Evolutionary conservation across 2,329 filamentous ascomycete genomes (phyloP).

Genomic region (Davidsoniella virescens): DNA sequence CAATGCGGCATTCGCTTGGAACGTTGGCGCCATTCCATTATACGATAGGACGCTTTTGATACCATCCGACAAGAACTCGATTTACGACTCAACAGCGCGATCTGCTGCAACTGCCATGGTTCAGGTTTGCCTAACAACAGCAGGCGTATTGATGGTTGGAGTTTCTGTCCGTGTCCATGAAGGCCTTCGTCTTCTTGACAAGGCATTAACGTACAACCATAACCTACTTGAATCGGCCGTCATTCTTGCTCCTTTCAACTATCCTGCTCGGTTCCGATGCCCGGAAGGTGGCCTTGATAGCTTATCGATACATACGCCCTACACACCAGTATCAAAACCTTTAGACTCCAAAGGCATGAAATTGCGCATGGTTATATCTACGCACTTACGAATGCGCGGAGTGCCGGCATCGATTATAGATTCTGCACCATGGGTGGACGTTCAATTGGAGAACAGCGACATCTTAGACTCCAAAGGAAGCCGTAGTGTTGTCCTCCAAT

Average conservation of each 20-base stretch:
- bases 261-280: slow-evolving; percentile 4
- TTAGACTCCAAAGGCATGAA: slow-evolving; percentile 25
- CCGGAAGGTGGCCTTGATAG: slow-evolving; percentile 4
- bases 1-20: background rate
- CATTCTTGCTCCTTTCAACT: slow-evolving; percentile 38
- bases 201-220: slow-evolving; percentile 25
- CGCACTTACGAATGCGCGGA: slow-evolving; percentile 33
- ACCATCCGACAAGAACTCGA: slow-evolving; percentile 19
- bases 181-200: slow-evolving; percentile 31
- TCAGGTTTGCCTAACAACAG: slow-evolving; percentile 38
- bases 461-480: slow-evolving; percentile 26
- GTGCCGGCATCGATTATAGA: slow-evolving; percentile 28
- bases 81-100: slow-evolving; percentile 18
- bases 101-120: slow-evolving; percentile 31
- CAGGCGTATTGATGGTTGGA: slow-evolving; percentile 35
- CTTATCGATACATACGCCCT: slow-evolving; percentile 2
- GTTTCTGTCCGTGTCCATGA: slow-evolving; percentile 31
- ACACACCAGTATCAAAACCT: slow-evolving; percentile 20
- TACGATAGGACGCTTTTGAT: slow-evolving; percentile 11
- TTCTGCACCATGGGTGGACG: slow-evolving; percentile 33
- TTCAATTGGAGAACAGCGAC: slow-evolving; percentile 32
- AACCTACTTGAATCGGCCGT: slow-evolving; percentile 29
- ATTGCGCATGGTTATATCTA: slow-evolving; percentile 35
- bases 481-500: slow-evolving; percentile 28
- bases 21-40: slow-evolving; percentile 7